Base-by-base conservation (phyloP, 2,329 filamentous ascomycete genomes). In the Elsinoe ampelina region DNA sequence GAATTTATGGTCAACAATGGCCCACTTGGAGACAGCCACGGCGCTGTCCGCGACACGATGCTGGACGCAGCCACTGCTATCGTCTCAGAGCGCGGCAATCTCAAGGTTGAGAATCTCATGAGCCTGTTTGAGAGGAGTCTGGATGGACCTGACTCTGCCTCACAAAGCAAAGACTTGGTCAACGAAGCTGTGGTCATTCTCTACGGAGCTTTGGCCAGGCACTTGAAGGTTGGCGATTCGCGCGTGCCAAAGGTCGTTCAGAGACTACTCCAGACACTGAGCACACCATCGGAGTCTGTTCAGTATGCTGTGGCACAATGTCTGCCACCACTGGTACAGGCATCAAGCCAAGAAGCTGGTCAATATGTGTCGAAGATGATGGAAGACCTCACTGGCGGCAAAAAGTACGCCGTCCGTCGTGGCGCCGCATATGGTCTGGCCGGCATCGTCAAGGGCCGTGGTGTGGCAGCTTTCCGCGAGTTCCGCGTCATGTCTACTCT, bases 171-270 rank as follows among this genome's bases (percentile, higher is more conserved):
- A 15, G 95, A 98, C 70, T 82, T 89, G 59, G 87, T 97, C 61
- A 96, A 96, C 64, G 93, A 98, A 72, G 93, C 95, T 15, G 91
- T 98, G 54, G 91, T 98, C 63, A 93, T 98, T 64, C 86, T 98
- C 69, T 98, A 98, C 65, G 93, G 93, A 68, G 92, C 95, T 54
- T 75, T 98, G 36, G 93, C 91, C 42, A 84, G 88, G 54, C 93
- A 98, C 75, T 75, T 98, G 58, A 82, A 87, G 63, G 73, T 83
- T 6, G 89, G 90, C n/a, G 93, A 98, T 69, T 74, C 83, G 62
- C 91, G 95, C 65, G 82, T 97, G 50, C 89, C 91, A 1, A 84
- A 86, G 57, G 93, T 98, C 45, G 85, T 98, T 52, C 85, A 92
- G 63, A 83, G 90, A 60, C 77, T 98, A 19, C 78, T 98, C 57